Evolutionary conservation across 371 early-diverging fungal genomes (phyloP).

Genomic region (Dichotomocladium elegans): DNA sequence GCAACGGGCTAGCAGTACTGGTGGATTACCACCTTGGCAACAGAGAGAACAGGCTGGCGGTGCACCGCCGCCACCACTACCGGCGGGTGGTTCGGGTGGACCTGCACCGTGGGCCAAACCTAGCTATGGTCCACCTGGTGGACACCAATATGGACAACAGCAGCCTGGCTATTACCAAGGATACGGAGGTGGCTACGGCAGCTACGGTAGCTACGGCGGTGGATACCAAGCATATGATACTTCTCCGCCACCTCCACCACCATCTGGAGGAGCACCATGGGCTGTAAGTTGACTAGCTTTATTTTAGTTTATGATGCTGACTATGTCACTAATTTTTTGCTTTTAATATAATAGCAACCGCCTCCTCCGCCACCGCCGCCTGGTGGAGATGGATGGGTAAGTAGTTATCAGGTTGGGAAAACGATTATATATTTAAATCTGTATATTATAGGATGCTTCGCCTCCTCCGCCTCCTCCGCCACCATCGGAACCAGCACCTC

Average conservation of each 20-base stretch:
- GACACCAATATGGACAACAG: slow-evolving; percentile 11
- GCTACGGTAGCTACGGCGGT: slow-evolving; percentile 26
- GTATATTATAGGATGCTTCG: slow-evolving; percentile 1
- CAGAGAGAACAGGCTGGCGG: slow-evolving; percentile 12
- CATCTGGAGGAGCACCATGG: slow-evolving; percentile 21
- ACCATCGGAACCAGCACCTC: slow-evolving; percentile 26
- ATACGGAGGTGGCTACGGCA: slow-evolving; percentile 15
- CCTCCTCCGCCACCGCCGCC: slow-evolving; percentile 15
- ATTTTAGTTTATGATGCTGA: neutral
- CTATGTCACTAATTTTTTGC: neutral
- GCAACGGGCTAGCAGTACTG: slow-evolving; percentile 42
- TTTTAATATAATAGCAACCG: neutral
- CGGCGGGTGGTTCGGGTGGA: slow-evolving; percentile 6
- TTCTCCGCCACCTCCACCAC: slow-evolving; percentile 27
- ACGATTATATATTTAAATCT: too few species aligned
- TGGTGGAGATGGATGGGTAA: slow-evolving; percentile 8
- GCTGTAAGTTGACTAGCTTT: slow-evolving; percentile 1
- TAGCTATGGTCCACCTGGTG: slow-evolving; percentile 15
- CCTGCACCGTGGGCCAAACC: slow-evolving; percentile 33
- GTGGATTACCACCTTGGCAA: slow-evolving; percentile 37
- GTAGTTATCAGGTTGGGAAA: neutral
- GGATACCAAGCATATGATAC: slow-evolving; percentile 21
- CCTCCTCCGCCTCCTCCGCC: slow-evolving; percentile 27
- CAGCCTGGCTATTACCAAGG: slow-evolving; percentile 14
- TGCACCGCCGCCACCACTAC: slow-evolving; percentile 23